Base-by-base conservation (phyloP, 2,329 filamentous ascomycete genomes). In the Aureobasidium sp. region DNA sequence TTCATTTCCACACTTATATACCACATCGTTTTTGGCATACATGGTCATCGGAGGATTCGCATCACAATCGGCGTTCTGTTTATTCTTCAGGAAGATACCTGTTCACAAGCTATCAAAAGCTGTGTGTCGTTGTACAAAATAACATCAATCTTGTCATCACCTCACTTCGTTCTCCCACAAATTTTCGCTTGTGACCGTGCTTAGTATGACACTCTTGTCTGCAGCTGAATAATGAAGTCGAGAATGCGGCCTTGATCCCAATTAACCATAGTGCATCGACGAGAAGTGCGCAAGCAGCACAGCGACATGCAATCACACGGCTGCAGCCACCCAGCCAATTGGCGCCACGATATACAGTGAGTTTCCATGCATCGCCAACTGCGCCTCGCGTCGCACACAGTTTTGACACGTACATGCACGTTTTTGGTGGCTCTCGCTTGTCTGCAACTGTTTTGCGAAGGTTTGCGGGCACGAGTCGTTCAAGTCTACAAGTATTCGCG, bases 331-430 rank as follows among this genome's bases (percentile, higher is more conserved):
- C 55, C 55, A 58, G 57, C 57, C 57, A 51, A 50, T 36, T 46
- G 26, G 46, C 57, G 57, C 57, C 57, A 51, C 46, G 37, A 27
- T 51, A 39, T 47, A 48, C 46, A 27, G 46, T 59, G 17, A 34
- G 20, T 50, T 34, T 17, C 26, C 42, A 59, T 51, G 57, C 57
- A 42, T 41, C 23, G 46, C 46, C 51, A 47, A 60, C 46, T 60
- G 46, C 57, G 57, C 57, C 57, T 60, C 57, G 57, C n/a, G 57
- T 42, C 51, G 9, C 46, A 34, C 57, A 51, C 5, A 46, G 17
- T 44, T 59, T 60, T 60, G 57, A 60, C 57, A 60, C 37, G 46
- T 42, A 42, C 46, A 60, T 58, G 55, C 55, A 57, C 41, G 39
- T 36, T 58, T 39, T 20, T 58, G 27, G 34, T 58, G 41, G 39